Evolutionary conservation across 306 rosid species (phyloP), one percentile per base, ranked within the genome.

Genomic region (Senna siamea): DNA sequence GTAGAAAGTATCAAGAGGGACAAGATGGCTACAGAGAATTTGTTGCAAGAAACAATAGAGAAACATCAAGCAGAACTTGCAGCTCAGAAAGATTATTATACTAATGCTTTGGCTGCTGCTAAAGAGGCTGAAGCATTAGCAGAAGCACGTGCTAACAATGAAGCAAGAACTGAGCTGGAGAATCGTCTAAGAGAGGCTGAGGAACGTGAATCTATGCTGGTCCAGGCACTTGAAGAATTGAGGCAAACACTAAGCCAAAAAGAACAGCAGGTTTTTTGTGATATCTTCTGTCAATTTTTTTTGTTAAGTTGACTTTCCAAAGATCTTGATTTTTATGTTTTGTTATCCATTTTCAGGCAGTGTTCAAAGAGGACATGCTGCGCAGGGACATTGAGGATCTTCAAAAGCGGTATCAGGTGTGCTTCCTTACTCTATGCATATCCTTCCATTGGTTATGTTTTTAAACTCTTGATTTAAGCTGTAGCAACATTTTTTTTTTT

Each of bases 301-400:
- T 14, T 72, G 26, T 69, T 60, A 32, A 43, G 68, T 72, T 76
- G 75, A 77, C 64, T 69, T 61, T 72, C 61, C 38, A 17, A n/a
- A 73, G 59, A n/a, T 32, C 5, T 20, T 66, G 52, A 18, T 23
- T 62, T 22, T 44, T 65, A 60, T 70, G 55, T 61, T 69, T 59
- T 30, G 34, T 74, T 54, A 19, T 50, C 77, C 19, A 34, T 59
- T 73, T 80, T 74, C 85, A 95, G 99, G 98, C 87, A 12, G 97
- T 90, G 44, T 90, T 83, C 86, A 88, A 88, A 80, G 98, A 95
- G 87, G 98, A 95, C 73, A 95, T 89, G 96, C 86, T 80, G 70
- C 92, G 72, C 46, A 89, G 96, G 81, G 99, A 95, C 78, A 74
- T 95, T 50, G 98, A 95, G 82, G 99, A 95, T 84, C 97, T 95